Percentiles rank a stretch among this genome's conserved stretches.
phyloP scores from a whole-genome alignment of 805 yeast genomes.

The Lachancea quebecensis region DNA sequence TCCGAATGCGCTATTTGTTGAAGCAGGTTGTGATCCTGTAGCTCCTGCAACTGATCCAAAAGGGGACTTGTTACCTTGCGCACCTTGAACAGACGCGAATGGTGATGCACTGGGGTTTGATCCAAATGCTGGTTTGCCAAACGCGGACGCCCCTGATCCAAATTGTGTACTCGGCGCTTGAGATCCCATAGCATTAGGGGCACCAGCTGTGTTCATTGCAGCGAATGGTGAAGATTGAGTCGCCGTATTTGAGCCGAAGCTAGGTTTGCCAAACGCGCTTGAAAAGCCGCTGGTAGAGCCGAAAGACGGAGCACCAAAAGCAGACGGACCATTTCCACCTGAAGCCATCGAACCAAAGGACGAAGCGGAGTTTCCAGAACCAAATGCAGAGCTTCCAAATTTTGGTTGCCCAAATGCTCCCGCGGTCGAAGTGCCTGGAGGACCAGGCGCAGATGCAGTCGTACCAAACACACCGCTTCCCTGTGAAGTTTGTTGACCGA shows the following conservation, averaged over 20 bases:
- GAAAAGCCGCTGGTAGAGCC: conserved; percentile 8
- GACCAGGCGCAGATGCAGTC: conserved; percentile 11
- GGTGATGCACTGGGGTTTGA: conserved; percentile 1
- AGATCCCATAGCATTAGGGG: not conserved
- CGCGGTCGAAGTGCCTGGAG: not conserved
- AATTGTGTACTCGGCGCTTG: not conserved
- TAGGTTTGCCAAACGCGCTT: conserved; percentile 21
- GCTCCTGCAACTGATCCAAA: not conserved
- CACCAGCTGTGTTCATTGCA: not conserved
- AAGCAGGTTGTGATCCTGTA: not conserved
- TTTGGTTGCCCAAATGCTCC: not conserved
- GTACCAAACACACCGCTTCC: too few species aligned
- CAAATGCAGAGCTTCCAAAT: conserved; percentile 12
- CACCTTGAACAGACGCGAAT: conserved; percentile 2
- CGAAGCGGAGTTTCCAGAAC: conserved; percentile 12
- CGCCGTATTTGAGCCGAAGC: conserved; percentile 17
- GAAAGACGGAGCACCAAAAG: conserved; percentile 11
- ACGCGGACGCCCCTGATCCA: not conserved
- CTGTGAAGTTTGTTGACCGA: too few species aligned
- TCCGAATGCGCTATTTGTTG: not conserved
- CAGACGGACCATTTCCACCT: not conserved
- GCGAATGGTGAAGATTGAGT: conserved; percentile 21
- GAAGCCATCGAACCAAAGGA: not conserved
- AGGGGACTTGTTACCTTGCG: not conserved
- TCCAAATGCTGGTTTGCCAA: conserved; percentile 1